Evolutionary conservation across 139 green algal species (phyloP).

Genomic region (Nannochloris sp.): DNA sequence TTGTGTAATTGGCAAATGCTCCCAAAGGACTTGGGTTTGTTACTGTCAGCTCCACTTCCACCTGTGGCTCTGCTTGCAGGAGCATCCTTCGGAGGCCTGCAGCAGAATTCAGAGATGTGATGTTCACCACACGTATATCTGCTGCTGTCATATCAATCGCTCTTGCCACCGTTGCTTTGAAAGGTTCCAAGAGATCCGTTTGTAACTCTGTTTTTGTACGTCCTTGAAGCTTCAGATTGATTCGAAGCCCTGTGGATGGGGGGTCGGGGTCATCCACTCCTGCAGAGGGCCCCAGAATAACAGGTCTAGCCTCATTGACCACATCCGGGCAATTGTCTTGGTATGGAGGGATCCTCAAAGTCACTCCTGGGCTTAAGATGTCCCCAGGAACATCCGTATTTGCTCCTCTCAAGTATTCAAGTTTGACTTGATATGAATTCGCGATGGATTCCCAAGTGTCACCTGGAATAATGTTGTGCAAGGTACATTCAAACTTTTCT

Average conservation of each 20-base stretch:
- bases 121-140: background rate
- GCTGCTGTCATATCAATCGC: background rate
- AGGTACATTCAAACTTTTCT: background rate
- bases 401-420: background rate
- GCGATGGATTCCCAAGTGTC: background rate
- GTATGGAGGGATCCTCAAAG: constrained; percentile 1
- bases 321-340: background rate
- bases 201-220: background rate
- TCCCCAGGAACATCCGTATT: background rate
- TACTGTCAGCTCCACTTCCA: background rate
- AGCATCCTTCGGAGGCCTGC: background rate
- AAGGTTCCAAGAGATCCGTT: background rate
- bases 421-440: background rate
- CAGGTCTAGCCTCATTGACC: background rate
- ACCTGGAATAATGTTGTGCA: background rate
- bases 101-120: background rate
- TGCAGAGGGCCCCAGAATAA: background rate
- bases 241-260: background rate
- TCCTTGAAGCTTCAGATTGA: background rate
- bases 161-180: background rate
- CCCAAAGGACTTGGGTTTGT: background rate
- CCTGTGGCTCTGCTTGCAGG: background rate
- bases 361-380: background rate
- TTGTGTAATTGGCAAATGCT: background rate
- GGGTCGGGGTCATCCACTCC: background rate